Percentiles rank a stretch among this genome's conserved stretches.
Conservation (phyloP, 768 basidiomycete species). For the Sistotremastrum niveocremeum region DNA sequence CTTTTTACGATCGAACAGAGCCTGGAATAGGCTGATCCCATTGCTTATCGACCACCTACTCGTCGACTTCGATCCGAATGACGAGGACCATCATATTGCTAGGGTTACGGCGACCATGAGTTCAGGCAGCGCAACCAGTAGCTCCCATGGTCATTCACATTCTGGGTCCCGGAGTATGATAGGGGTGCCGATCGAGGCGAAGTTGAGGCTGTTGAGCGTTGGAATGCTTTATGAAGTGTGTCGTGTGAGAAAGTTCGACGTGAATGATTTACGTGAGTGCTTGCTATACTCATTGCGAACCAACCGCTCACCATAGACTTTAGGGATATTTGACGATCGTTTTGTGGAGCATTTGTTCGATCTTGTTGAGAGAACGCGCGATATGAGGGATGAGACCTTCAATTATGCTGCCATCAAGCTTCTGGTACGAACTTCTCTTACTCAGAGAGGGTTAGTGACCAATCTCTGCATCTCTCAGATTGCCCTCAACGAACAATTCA, state of each 20-base stretch:
- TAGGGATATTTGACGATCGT: constrained; percentile 66
- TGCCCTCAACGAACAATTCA: constrained; percentile 94
- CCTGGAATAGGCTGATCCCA: constrained; percentile 74
- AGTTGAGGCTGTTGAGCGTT: constrained; percentile 58
- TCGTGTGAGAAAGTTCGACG: constrained; percentile 71
- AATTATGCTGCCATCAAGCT: constrained; percentile 95
- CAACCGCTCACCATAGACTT: not conserved
- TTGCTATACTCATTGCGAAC: not conserved
- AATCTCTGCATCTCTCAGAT: constrained; percentile 33
- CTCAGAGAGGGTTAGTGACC: too few relatives aligned
- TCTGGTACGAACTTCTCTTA: constrained; percentile 42
- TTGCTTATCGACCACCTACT: constrained; percentile 74
- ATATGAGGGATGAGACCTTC: constrained; percentile 80
- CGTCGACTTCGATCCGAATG: constrained; percentile 68
- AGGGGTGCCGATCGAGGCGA: constrained; percentile 68
- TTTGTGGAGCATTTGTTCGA: constrained; percentile 89
- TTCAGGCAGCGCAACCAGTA: too few relatives aligned
- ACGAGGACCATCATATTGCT: constrained; percentile 46
- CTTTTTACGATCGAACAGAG: constrained; percentile 67
- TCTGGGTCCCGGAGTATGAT: constrained; percentile 21
- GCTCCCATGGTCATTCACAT: constrained; percentile 13
- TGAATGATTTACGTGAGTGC: constrained; percentile 64
- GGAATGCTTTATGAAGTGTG: constrained; percentile 85
- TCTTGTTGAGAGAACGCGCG: constrained; percentile 82
- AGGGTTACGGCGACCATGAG: constrained; percentile 19